Percentiles rank a stretch among this genome's conserved stretches.
Conservation (phyloP, 306 rosid species). For the Cucumis hystrix region DNA sequence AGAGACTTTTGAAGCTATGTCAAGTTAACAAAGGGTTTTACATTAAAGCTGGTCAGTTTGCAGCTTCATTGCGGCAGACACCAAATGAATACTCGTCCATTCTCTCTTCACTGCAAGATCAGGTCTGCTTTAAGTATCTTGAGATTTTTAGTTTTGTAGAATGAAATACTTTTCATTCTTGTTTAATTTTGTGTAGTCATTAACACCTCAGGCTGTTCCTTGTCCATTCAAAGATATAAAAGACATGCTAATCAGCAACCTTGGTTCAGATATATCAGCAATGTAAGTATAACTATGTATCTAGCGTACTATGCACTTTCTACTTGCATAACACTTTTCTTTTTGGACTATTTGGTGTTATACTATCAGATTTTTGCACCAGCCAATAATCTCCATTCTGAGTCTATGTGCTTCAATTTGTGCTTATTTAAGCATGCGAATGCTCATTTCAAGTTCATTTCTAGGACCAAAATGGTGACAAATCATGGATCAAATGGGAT, state of each 20-base stretch:
- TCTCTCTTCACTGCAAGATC: slow-evolving; percentile 63
- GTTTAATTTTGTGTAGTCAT: slow-evolving; percentile 13
- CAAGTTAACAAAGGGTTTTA: slow-evolving; percentile 82
- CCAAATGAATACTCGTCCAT: slow-evolving; percentile 67
- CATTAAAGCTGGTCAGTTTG: slow-evolving; percentile 90
- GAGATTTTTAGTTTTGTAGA: neutral
- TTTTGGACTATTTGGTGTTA: neutral
- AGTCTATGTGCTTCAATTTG: neutral
- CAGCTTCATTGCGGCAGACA: slow-evolving; percentile 47
- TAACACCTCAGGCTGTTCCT: slow-evolving; percentile 60
- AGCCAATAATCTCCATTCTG: too few relatives aligned
- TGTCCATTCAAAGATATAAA: slow-evolving; percentile 45
- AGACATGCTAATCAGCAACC: slow-evolving; percentile 37
- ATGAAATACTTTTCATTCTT: slow-evolving; percentile 3
- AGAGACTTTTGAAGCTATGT: slow-evolving; percentile 52
- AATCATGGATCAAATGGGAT: neutral
- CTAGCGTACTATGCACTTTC: neutral
- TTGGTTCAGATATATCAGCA: slow-evolving; percentile 50
- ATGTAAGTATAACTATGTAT: slow-evolving; percentile 35
- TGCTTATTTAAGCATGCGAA: neutral
- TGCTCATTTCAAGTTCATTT: neutral
- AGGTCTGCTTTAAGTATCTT: slow-evolving; percentile 25
- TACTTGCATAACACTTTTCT: neutral
- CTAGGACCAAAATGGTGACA: neutral
- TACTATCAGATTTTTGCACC: neutral